phyloP scores from a whole-genome alignment of 2,329 filamentous ascomycete species.

The Verticillium isaacii region DNA sequence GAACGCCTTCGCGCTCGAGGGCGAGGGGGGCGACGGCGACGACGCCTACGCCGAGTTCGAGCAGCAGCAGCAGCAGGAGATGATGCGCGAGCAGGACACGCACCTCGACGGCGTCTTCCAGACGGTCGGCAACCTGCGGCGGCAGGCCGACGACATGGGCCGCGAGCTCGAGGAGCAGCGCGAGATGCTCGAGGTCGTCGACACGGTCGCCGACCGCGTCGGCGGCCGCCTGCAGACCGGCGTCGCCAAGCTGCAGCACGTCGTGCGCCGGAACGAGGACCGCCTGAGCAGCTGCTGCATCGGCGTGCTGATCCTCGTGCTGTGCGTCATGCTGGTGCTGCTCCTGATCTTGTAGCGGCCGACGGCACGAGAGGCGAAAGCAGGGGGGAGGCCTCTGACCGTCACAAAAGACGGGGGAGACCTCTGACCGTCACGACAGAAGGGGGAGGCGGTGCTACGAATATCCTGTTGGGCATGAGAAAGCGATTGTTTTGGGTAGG shows the following conservation, averaged over 20 bases:
- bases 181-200: conserved; percentile 82
- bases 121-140: conserved; percentile 84
- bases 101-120: conserved; percentile 88
- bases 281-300: conserved; percentile 85
- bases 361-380: background rate
- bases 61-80: conserved; percentile 82
- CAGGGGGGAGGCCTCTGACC: too few species aligned
- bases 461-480: background rate
- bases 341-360: conserved; percentile 54
- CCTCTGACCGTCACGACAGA: background rate
- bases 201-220: conserved; percentile 80
- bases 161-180: conserved; percentile 92
- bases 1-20: conserved; percentile 54
- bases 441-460: background rate
- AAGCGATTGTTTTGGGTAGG: background rate
- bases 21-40: conserved; percentile 46
- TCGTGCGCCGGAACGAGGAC: conserved; percentile 90
- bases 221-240: conserved; percentile 80
- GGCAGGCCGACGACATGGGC: conserved; percentile 94
- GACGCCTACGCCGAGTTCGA: conserved; percentile 78
- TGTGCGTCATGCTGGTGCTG: conserved; percentile 81
- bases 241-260: conserved; percentile 77
- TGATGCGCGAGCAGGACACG: conserved; percentile 93
- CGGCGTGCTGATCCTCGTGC: conserved; percentile 76
- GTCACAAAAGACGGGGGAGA: background rate